Base-by-base conservation (phyloP, 352 stramenopile genomes). In the Proteromonas lacertae region DNA sequence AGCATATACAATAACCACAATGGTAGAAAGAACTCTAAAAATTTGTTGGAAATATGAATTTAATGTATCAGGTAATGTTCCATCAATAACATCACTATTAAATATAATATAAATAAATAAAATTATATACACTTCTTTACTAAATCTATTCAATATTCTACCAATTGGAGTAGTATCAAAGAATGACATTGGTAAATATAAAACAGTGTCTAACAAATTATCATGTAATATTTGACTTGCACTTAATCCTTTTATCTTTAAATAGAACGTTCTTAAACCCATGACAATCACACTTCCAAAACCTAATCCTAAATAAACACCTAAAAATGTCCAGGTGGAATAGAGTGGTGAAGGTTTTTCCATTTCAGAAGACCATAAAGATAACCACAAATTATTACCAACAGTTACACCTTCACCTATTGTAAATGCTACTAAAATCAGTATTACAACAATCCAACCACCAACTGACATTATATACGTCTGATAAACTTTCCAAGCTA, bases 91-190 rank as follows among this genome's bases (percentile, higher is more conserved):
- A 45, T 77, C 70, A n/a, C 78, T 59, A 40, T 86, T 67, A 47
- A 68, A 67, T 18, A 40, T 53, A 28, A 70, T 56, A 0, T 59
- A 37, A 26, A 67, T 70, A 0, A 76, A 32, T 29, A 84, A 72
- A 20, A 59, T n/a, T n/a, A n/a, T n/a, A n/a, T n/a, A n/a, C 67
- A 43, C 40, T 81, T 83, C 0, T 87, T 44, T 21, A 93, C 80
- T 32, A 74, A 60, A 16, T 70, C 66, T 14, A 68, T 45, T 9
- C 69, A 69, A 21, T n/a, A n/a, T n/a, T n/a, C n/a, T n/a, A n/a
- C n/a, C n/a, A n/a, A n/a, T n/a, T n/a, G n/a, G n/a, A n/a, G 65
- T 81, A 18, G 61, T 69, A 39, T 84, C 68, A 44, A 76, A 81
- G 51, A 78, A 81, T 7, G 50, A 51, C 60, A 78, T 75, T 0